A percentile compares a stretch with the other conserved stretches of the same genome.
These are phyloP conservation scores for Fagopyrum esculentum DNA, from an alignment of 148 eudicot genomes.

Conservation along the genomic window DNA sequence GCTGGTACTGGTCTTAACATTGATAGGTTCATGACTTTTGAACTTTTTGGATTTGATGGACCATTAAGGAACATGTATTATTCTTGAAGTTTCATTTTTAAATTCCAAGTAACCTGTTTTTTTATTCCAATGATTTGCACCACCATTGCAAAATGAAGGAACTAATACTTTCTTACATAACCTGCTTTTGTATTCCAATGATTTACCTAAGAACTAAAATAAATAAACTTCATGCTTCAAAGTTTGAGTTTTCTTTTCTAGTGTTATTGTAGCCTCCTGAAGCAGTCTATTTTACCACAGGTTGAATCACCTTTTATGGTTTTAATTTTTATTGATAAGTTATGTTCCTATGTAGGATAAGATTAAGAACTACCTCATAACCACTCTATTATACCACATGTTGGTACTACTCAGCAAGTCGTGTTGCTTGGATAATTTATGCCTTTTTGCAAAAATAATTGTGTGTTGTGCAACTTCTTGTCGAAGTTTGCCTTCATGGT, in stretches of 20 bases:
- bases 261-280: background rate
- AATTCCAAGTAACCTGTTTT: background rate
- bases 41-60: slow-evolving; percentile 80
- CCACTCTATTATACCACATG: no score
- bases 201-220: background rate
- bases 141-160: background rate
- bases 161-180: background rate
- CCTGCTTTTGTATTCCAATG: background rate
- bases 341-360: background rate
- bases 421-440: no score
- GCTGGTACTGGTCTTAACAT: slow-evolving; percentile 99
- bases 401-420: no score
- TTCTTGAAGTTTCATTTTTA: background rate
- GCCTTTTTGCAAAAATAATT: no score
- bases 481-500: no score
- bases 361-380: background rate
- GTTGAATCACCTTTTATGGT: background rate
- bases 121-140: background rate
- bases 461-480: no score
- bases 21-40: slow-evolving; percentile 91
- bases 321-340: background rate
- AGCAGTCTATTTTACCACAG: background rate
- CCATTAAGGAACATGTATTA: slow-evolving; percentile 90
- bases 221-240: background rate
- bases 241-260: background rate